Conservation (phyloP, 495 filamentous ascomycete species). For the Glutinoglossum americanum region DNA sequence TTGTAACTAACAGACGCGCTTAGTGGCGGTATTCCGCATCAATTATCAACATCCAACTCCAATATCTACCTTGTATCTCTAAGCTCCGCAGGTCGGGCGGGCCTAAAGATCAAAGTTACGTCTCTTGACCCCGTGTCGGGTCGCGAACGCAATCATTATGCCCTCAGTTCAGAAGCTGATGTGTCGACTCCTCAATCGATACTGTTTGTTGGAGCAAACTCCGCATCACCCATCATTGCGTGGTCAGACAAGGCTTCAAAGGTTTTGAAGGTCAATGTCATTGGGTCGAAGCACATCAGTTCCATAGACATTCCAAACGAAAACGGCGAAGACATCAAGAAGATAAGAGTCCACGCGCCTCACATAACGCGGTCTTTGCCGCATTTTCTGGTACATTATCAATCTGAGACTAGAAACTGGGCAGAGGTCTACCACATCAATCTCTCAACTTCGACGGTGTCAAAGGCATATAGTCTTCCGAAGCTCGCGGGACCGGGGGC, state of each 20-base stretch:
- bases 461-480: slow-evolving; percentile 57
- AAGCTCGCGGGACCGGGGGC: slow-evolving; percentile 42
- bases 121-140: slow-evolving; percentile 51
- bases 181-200: slow-evolving; percentile 43
- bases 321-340: slow-evolving; percentile 35
- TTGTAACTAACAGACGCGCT: neutral
- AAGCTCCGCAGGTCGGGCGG: slow-evolving; percentile 37
- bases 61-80: slow-evolving; percentile 59
- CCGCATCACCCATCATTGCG: slow-evolving; percentile 57
- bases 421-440: slow-evolving; percentile 76
- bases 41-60: slow-evolving; percentile 53
- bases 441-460: slow-evolving; percentile 36
- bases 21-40: slow-evolving; percentile 49
- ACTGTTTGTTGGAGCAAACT: slow-evolving; percentile 62
- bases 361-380: slow-evolving; percentile 42
- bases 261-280: slow-evolving; percentile 54
- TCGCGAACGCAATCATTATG: slow-evolving; percentile 37
- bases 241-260: slow-evolving; percentile 55
- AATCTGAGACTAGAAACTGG: slow-evolving; percentile 46
- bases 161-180: slow-evolving; percentile 50
- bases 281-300: slow-evolving; percentile 45
- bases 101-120: slow-evolving; percentile 51
- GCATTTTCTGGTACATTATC: slow-evolving; percentile 71
- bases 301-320: slow-evolving; percentile 27
- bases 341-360: slow-evolving; percentile 53